phyloP scores from a whole-genome alignment of 2,329 filamentous ascomycete genomes.

The Pezicula carpinea region DNA sequence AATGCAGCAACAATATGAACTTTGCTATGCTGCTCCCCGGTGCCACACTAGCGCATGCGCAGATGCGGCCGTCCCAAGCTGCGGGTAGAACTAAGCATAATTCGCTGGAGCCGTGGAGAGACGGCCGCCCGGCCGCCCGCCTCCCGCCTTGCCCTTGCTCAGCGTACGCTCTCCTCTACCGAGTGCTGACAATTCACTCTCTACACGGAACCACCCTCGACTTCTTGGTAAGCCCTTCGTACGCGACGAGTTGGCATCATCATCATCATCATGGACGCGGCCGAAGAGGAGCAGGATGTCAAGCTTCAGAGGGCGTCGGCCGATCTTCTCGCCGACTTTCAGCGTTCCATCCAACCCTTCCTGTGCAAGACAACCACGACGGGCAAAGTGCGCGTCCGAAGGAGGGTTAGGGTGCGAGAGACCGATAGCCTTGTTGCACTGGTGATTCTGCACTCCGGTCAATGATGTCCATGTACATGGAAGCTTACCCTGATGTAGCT shows the following conservation, averaged over 20 bases:
- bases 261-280: constrained; percentile 52
- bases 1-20: too few relatives aligned
- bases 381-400: constrained; percentile 38
- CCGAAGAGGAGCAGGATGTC: constrained; percentile 56
- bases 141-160: too few relatives aligned
- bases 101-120: too few relatives aligned
- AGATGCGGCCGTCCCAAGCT: too few relatives aligned
- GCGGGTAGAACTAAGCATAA: too few relatives aligned
- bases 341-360: constrained; percentile 46
- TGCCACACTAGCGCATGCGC: too few relatives aligned
- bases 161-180: too few relatives aligned
- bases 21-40: too few relatives aligned
- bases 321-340: constrained; percentile 55
- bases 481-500: constrained; percentile 37
- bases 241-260: neutral
- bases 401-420: constrained; percentile 46
- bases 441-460: constrained; percentile 19
- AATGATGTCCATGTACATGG: constrained; percentile 13
- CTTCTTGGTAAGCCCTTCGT: too few relatives aligned
- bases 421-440: constrained; percentile 41
- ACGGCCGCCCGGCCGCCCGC: too few relatives aligned
- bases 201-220: neutral
- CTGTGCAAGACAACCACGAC: constrained; percentile 47
- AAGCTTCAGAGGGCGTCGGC: constrained; percentile 57
- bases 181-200: neutral